A percentile compares a stretch with the other conserved stretches of the same genome.
phyloP scores from a whole-genome alignment of 129 eudicot genomes.

The Arctium minus region DNA sequence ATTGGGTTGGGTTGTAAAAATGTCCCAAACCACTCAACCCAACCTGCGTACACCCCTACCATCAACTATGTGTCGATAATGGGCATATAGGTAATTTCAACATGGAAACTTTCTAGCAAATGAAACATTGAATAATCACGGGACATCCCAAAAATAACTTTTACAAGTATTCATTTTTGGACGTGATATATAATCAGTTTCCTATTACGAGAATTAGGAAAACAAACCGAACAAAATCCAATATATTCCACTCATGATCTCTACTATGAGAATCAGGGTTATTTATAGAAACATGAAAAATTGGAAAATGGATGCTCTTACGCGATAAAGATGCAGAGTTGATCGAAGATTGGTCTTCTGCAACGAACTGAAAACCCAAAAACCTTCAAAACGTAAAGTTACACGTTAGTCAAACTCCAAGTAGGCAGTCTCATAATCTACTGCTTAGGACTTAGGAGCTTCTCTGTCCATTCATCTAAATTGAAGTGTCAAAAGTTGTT shows the following conservation, averaged over 20 bases:
- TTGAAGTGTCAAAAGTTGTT: too few species aligned
- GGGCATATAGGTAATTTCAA: neutral
- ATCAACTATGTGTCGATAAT: neutral
- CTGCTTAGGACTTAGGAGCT: neutral
- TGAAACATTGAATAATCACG: neutral
- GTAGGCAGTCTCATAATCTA: neutral
- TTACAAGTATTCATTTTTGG: neutral
- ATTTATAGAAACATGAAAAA: neutral
- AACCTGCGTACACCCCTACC: too few species aligned
- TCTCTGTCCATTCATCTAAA: neutral
- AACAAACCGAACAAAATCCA: too few species aligned
- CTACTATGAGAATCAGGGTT: neutral
- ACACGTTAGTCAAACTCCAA: slow-evolving; percentile 15
- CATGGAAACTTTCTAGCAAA: neutral
- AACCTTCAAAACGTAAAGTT: slow-evolving; percentile 54
- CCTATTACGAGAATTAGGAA: too few species aligned
- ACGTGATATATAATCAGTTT: neutral
- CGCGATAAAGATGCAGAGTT: slow-evolving; percentile 44
- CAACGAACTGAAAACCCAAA: slow-evolving; percentile 82
- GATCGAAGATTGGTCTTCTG: slow-evolving; percentile 51
- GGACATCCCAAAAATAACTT: neutral
- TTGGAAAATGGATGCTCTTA: slow-evolving; percentile 26
- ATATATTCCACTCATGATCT: too few species aligned
- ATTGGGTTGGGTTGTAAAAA: too few species aligned
- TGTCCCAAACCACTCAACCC: too few species aligned